Percentiles rank a stretch among this genome's conserved stretches.
phyloP scores from a whole-genome alignment of 148 eudicot genomes.

The Nepenthes gracilis region DNA sequence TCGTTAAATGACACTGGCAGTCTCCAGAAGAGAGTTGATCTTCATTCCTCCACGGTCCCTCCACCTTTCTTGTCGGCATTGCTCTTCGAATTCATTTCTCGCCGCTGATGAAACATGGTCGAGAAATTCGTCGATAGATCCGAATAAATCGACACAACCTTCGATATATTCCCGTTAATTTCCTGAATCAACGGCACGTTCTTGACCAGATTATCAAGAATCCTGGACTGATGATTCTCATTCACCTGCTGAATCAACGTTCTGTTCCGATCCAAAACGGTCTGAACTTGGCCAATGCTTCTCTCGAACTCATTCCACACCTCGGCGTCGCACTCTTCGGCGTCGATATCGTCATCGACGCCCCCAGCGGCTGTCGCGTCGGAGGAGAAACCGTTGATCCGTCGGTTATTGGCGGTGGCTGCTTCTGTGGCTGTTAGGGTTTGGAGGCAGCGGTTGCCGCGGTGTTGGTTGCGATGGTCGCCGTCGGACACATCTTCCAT shows the following conservation, averaged over 20 bases:
- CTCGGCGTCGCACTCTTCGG: constrained; percentile 12
- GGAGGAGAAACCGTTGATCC: too few species aligned
- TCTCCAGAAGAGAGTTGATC: too few species aligned
- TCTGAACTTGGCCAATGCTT: constrained; percentile 39
- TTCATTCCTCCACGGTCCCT: too few species aligned
- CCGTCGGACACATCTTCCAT: not conserved
- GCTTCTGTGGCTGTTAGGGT: not conserved
- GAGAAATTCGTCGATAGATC: constrained; percentile 31
- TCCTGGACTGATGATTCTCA: constrained; percentile 58
- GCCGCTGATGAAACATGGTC: constrained; percentile 14
- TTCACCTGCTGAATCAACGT: constrained; percentile 58
- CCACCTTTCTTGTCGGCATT: not conserved
- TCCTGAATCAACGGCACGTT: constrained; percentile 51
- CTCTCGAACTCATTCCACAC: constrained; percentile 41
- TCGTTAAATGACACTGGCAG: too few species aligned
- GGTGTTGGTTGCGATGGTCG: not conserved
- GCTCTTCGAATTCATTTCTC: not conserved
- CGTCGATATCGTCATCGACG: not conserved
- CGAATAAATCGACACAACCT: constrained; percentile 39
- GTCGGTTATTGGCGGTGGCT: too few species aligned
- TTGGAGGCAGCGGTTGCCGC: not conserved
- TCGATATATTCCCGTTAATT: constrained; percentile 52
- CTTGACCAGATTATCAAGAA: constrained; percentile 41
- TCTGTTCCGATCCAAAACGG: constrained; percentile 51
- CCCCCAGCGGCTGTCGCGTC: too few species aligned